A percentile compares a stretch with the other conserved stretches of the same genome.
phyloP scores from a whole-genome alignment of 495 filamentous ascomycete species.

The Trichoderma erinaceum region DNA sequence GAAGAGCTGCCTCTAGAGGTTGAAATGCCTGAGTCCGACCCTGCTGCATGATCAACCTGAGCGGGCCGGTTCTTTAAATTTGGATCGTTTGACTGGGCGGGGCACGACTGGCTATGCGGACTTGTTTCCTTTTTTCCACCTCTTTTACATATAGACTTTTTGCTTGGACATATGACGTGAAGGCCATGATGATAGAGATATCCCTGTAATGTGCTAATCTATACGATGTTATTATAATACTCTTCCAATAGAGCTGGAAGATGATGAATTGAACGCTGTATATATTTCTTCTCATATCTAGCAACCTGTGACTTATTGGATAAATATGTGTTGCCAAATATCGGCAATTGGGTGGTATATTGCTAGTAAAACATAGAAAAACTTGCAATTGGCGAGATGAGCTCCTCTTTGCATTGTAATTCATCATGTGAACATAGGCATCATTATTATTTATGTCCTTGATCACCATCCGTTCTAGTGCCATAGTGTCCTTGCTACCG shows the following conservation, averaged over 20 bases:
- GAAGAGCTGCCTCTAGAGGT: slow-evolving; percentile 20
- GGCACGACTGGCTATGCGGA: neutral
- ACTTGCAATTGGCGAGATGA: neutral
- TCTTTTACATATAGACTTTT: neutral
- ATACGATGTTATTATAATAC: neutral
- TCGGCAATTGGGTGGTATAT: neutral
- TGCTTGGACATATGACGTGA: neutral
- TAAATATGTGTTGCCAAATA: neutral
- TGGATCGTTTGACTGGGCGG: neutral
- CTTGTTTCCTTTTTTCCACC: neutral
- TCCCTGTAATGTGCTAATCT: neutral
- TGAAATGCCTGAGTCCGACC: slow-evolving; percentile 33
- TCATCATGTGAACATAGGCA: neutral
- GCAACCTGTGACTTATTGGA: neutral
- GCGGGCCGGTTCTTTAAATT: neutral
- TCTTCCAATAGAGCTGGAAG: neutral
- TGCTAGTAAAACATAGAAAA: neutral
- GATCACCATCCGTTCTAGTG: neutral
- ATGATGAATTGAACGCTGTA: slow-evolving; percentile 5
- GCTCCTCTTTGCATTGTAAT: neutral
- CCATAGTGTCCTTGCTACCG: neutral
- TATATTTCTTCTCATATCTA: neutral
- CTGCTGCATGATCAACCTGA: slow-evolving; percentile 22
- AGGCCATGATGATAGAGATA: slow-evolving; percentile 12
- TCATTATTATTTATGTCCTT: neutral